Percentiles rank a stretch among this genome's conserved stretches.
phyloP scores from a whole-genome alignment of 192 early-diverging fungal species.

The Podila clonocystis region DNA sequence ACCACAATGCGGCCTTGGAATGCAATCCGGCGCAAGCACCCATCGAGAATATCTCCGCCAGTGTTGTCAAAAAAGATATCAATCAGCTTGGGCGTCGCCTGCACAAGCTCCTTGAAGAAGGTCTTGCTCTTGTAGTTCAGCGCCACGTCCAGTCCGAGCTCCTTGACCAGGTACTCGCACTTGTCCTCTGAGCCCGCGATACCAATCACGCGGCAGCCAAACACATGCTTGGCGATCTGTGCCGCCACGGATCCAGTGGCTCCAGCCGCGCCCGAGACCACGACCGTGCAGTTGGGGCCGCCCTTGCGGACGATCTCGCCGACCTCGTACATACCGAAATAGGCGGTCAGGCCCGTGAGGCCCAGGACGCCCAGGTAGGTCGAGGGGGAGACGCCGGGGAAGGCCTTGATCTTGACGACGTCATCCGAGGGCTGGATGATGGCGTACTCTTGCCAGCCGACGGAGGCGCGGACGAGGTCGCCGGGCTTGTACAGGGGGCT shows the following conservation, averaged over 20 bases:
- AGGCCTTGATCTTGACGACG: conserved; percentile 46
- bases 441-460: conserved; percentile 62
- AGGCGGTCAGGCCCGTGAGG: conserved; percentile 56
- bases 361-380: conserved; percentile 55
- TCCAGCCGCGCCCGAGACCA: conserved; percentile 63
- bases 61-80: conserved; percentile 68
- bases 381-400: conserved; percentile 38
- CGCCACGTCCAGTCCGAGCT: conserved; percentile 60
- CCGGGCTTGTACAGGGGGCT: conserved; percentile 46
- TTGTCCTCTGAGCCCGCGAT: conserved; percentile 65
- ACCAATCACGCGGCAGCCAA: conserved; percentile 59
- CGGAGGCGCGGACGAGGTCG: conserved; percentile 29
- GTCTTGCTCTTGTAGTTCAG: conserved; percentile 63
- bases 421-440: conserved; percentile 51
- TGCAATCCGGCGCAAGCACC: conserved; percentile 52
- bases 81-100: conserved; percentile 55
- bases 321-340: conserved; percentile 60
- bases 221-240: conserved; percentile 58
- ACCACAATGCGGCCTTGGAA: conserved; percentile 59
- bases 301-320: conserved; percentile 36
- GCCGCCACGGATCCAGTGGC: conserved; percentile 58
- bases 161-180: conserved; percentile 57
- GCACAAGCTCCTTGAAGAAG: conserved; percentile 48
- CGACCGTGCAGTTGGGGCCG: conserved; percentile 50
- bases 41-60: conserved; percentile 63